Base-by-base conservation (phyloP, 139 green algal species). In the Choricystis sp. region DNA sequence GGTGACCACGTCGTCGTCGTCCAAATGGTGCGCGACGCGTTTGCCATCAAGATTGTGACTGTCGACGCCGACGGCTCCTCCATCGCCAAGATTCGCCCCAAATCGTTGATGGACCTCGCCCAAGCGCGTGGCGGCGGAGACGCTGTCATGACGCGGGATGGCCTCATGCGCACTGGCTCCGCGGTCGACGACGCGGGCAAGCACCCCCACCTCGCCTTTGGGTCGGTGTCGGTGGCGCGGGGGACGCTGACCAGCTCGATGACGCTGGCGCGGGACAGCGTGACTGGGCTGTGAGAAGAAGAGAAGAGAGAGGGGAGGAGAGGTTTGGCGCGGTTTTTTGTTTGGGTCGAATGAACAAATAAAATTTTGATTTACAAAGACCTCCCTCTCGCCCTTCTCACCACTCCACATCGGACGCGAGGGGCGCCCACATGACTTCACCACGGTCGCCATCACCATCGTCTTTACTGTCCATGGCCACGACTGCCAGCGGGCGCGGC, bases 1-100 rank as follows among this genome's bases (percentile, higher is more conserved):
- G 23, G 72, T 30, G 66, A 80, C 62, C 78, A 84, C 64, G 63
- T 83, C 21, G 72, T 76, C n/a, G 61, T 73, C 27, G 25, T 77
- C 16, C 60, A 60, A 27, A 57, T 52, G 55, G 22, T 56, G 49
- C 30, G 28, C 23, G 67, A 70, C 49, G 74, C 78, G 40, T 63
- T 74, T 29, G 61, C 79, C 59, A 48, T 83, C 40, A 77, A 82
- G 52, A 69, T 77, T 55, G 62, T 82, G 49, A 67, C 65, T 31
- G 58, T 83, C 60, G 72, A 81, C 62, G 62, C 71, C 52, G 22
- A 40, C 20, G 74, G 75, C 27, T 3, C 21, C 19, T 72, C 71
- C 64, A 73, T 81, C 62, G 71, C 74, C 62, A 48, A 62, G 31
- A 78, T 78, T 59, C 63, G 72, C 60, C 72, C 72, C 59, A 71